phyloP scores from a whole-genome alignment of 331 rosid species.

The Dryas integrifolia region DNA sequence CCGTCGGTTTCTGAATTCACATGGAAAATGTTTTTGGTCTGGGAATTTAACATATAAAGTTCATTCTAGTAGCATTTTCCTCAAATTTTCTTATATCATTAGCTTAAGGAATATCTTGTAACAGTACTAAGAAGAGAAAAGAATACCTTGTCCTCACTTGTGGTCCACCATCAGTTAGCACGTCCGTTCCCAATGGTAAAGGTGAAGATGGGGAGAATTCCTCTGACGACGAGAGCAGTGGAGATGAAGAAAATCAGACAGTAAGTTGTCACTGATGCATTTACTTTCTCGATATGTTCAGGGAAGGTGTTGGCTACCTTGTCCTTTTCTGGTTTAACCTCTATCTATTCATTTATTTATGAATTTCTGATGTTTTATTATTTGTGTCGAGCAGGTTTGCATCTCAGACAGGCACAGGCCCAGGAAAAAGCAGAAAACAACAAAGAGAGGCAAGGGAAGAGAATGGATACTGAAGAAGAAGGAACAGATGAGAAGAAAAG shows the following conservation, averaged over 20 bases:
- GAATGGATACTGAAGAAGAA: constrained; percentile 85
- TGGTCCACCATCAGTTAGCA: constrained; percentile 52
- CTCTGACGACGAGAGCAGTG: constrained; percentile 53
- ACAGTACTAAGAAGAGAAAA: constrained; percentile 79
- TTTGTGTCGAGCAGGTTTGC: constrained; percentile 43
- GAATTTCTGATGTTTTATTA: neutral
- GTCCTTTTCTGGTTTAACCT: too few relatives aligned
- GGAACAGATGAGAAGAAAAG: constrained; percentile 88
- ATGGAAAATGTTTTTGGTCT: neutral
- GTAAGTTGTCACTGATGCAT: constrained; percentile 38
- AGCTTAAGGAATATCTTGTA: constrained; percentile 28
- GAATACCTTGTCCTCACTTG: constrained; percentile 87
- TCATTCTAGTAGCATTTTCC: neutral
- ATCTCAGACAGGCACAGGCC: constrained; percentile 78
- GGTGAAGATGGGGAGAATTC: constrained; percentile 57
- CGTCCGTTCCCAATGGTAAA: constrained; percentile 46
- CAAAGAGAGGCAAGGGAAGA: constrained; percentile 61
- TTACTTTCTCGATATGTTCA: neutral
- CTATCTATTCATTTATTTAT: neutral
- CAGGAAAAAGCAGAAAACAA: constrained; percentile 57
- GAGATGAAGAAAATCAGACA: constrained; percentile 64
- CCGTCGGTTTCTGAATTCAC: neutral
- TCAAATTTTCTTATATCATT: constrained; percentile 1
- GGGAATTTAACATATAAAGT: neutral
- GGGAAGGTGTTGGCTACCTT: neutral